phyloP scores from a whole-genome alignment of 129 eudicot genomes.

The Smallanthus sonchifolius region DNA sequence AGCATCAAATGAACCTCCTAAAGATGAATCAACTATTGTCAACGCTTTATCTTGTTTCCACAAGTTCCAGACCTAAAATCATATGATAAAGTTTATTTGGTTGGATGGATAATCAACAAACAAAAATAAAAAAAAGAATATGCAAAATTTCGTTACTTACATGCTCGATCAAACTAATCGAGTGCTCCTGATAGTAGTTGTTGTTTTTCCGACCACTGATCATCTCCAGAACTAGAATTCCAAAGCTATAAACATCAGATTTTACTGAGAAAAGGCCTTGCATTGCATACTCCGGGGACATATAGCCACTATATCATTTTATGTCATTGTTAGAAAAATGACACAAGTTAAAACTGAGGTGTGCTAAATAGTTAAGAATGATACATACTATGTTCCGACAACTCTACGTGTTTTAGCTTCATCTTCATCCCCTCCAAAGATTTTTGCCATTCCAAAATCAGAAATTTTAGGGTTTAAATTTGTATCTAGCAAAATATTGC shows the following conservation, averaged over 20 bases:
- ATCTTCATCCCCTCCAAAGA: constrained; percentile 46
- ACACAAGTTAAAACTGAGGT: neutral
- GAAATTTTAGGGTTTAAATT: constrained; percentile 61
- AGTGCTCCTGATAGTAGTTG: constrained; percentile 30
- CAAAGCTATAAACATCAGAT: constrained; percentile 60
- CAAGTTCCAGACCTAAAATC: constrained; percentile 49
- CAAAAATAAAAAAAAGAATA: neutral
- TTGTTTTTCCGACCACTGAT: constrained; percentile 48
- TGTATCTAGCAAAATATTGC: constrained; percentile 54
- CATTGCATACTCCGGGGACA: constrained; percentile 78
- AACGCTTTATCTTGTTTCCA: constrained; percentile 43
- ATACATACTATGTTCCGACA: constrained; percentile 66
- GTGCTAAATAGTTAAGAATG: neutral
- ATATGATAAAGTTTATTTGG: neutral
- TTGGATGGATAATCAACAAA: neutral
- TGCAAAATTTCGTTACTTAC: constrained; percentile 27
- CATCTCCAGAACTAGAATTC: constrained; percentile 53
- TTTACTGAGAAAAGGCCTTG: constrained; percentile 48
- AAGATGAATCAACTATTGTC: constrained; percentile 30
- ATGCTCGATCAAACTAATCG: constrained; percentile 45
- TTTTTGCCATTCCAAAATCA: constrained; percentile 70
- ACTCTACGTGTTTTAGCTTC: constrained; percentile 50
- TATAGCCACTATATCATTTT: constrained; percentile 49
- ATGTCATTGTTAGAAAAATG: constrained; percentile 26
- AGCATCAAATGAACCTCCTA: constrained; percentile 19